Evolutionary conservation across 768 basidiomycete genomes (phyloP).

Genomic region (Macrolepiota dolichaula): DNA sequence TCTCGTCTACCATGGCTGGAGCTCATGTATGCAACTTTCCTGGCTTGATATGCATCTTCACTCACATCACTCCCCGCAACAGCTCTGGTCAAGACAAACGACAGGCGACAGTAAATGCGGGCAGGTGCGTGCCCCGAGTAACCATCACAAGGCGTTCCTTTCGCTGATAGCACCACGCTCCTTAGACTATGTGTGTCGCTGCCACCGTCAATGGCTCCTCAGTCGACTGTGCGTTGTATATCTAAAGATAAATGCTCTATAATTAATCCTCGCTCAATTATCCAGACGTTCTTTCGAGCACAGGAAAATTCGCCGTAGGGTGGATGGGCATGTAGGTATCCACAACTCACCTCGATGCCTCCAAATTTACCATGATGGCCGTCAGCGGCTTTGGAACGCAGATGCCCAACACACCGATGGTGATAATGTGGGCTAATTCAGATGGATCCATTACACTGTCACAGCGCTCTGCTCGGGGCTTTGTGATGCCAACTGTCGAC

Average conservation of each 20-base stretch:
- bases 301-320: slow-evolving; percentile 34
- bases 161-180: not conserved
- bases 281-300: slow-evolving; percentile 47
- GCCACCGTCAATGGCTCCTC: slow-evolving; percentile 42
- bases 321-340: slow-evolving; percentile 54
- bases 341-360: slow-evolving; percentile 21
- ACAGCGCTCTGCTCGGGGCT: slow-evolving; percentile 50
- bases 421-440: slow-evolving; percentile 69
- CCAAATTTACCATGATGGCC: not conserved
- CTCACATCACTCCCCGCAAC: not conserved
- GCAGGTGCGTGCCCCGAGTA: slow-evolving; percentile 17
- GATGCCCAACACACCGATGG: slow-evolving; percentile 62
- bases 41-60: not conserved
- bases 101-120: slow-evolving; percentile 28
- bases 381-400: slow-evolving; percentile 54
- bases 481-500: slow-evolving; percentile 57
- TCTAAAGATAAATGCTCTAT: not conserved
- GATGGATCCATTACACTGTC: slow-evolving; percentile 64
- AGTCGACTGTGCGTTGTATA: slow-evolving; percentile 35
- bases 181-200: slow-evolving; percentile 44
- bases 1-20: not conserved
- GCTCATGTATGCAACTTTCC: not conserved
- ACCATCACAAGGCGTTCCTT: not conserved
- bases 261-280: not conserved
- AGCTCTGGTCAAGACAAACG: slow-evolving; percentile 4